These are phyloP conservation scores for Trypanosoma melophagium DNA, from an alignment of 208 protist genomes.

Conservation along the genomic window DNA sequence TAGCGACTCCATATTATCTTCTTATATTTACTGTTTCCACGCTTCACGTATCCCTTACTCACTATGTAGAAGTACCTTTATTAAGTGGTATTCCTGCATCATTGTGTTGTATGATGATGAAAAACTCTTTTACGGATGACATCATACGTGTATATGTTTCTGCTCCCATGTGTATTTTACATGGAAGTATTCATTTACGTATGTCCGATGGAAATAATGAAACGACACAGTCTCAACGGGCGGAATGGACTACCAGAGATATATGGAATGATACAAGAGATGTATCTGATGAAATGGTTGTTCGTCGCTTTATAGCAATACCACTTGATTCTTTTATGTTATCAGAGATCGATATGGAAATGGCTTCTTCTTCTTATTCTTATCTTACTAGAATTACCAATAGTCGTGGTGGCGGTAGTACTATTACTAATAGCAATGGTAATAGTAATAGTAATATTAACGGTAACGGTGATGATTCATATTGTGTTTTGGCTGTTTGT, in stretches of 20 bases:
- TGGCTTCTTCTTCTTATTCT: not conserved
- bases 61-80: conserved; percentile 42
- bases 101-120: conserved; percentile 33
- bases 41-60: conserved; percentile 30
- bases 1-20: conserved; percentile 54
- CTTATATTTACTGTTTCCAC: conserved; percentile 39
- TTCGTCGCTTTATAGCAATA: conserved; percentile 19
- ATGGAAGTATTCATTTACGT: conserved; percentile 17
- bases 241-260: conserved; percentile 14
- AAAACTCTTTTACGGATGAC: not conserved
- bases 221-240: not conserved
- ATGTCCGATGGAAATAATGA: not conserved
- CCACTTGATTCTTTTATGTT: conserved; percentile 14
- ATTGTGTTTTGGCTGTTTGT: conserved; percentile 46
- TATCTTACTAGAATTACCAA: not conserved
- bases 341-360: not conserved
- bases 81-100: conserved; percentile 42
- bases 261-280: conserved; percentile 11
- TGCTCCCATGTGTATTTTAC: conserved; percentile 23
- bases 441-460: no score
- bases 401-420: no score
- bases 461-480: not conserved
- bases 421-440: no score
- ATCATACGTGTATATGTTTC: conserved; percentile 24
- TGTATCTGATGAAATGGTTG: conserved; percentile 20